Percentiles rank a stretch among this genome's conserved stretches.
Evolutionary conservation across 352 stramenopile species (phyloP).

Genomic region (Pythium monospermum): DNA sequence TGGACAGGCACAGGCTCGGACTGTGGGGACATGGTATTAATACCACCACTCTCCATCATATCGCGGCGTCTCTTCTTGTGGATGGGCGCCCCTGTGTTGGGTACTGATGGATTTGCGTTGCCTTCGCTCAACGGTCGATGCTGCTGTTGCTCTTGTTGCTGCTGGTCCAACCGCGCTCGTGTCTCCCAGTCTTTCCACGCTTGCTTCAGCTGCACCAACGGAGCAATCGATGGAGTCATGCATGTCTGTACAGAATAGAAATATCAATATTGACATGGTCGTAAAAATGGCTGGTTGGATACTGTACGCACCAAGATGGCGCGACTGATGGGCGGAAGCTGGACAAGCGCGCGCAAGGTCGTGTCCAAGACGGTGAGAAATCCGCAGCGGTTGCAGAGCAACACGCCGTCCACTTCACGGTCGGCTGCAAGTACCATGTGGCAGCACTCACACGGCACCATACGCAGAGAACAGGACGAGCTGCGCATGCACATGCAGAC

Average conservation of each 20-base stretch:
- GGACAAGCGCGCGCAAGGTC: slow-evolving; percentile 18
- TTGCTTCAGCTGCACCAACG: slow-evolving; percentile 3
- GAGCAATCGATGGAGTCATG: background rate
- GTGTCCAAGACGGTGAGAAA: slow-evolving; percentile 25
- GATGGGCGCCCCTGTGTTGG: too few species aligned
- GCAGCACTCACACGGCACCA: slow-evolving; percentile 28
- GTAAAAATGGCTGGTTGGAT: too few species aligned
- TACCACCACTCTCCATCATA: too few species aligned
- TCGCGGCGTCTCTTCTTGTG: too few species aligned
- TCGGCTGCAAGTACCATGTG: slow-evolving; percentile 18
- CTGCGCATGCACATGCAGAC: too few species aligned
- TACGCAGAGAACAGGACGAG: slow-evolving; percentile 12
- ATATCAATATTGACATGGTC: background rate
- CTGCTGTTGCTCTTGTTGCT: background rate
- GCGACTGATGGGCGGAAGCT: slow-evolving; percentile 20
- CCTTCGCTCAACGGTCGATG: slow-evolving; percentile 2
- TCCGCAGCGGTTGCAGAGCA: slow-evolving; percentile 30
- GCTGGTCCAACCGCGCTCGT: background rate
- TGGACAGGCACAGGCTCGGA: too few species aligned
- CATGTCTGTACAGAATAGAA: background rate
- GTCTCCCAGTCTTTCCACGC: slow-evolving; percentile 12
- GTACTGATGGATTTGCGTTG: background rate
- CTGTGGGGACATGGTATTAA: too few species aligned
- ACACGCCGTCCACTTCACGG: slow-evolving; percentile 13
- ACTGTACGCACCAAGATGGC: slow-evolving; percentile 19